These are phyloP conservation scores for Lithohypha guttulata DNA, from an alignment of 2,329 filamentous ascomycete genomes.

Conservation along the genomic window DNA sequence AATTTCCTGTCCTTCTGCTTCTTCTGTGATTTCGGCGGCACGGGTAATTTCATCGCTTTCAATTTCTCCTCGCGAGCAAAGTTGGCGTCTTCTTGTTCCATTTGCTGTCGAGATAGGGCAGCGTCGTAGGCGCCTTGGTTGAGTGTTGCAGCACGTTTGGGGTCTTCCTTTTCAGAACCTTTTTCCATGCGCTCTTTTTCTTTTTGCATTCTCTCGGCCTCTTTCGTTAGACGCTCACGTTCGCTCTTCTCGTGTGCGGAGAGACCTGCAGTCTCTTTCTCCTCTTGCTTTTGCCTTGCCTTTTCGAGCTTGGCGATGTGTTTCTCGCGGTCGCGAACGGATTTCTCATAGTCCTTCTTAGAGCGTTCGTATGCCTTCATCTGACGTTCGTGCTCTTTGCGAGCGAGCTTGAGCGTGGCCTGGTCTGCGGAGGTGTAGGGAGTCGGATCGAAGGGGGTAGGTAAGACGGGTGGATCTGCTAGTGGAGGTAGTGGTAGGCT, in stretches of 20 bases:
- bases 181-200: conserved; percentile 18
- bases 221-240: conserved; percentile 21
- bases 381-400: conserved; percentile 54
- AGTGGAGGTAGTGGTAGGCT: conserved; percentile 34
- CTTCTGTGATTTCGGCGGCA: conserved; percentile 25
- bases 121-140: conserved; percentile 15
- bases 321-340: conserved; percentile 33
- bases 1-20: conserved; percentile 59
- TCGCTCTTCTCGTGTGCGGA: conserved; percentile 4
- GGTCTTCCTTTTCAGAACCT: conserved; percentile 12
- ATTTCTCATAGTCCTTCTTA: conserved; percentile 55
- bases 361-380: conserved; percentile 56
- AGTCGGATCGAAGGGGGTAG: conserved; percentile 46
- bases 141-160: conserved; percentile 18
- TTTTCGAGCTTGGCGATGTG: conserved; percentile 20
- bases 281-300: conserved; percentile 25
- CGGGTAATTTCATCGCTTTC: conserved; percentile 13
- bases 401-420: conserved; percentile 52
- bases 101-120: conserved; percentile 8
- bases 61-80: background rate
- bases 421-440: conserved; percentile 50
- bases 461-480: conserved; percentile 44
- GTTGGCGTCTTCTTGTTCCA: conserved; percentile 13
- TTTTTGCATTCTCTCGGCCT: conserved; percentile 12
- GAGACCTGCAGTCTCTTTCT: conserved; percentile 25